Evolutionary conservation across 2,329 filamentous ascomycete genomes (phyloP).

Genomic region (Chalara sp.): DNA sequence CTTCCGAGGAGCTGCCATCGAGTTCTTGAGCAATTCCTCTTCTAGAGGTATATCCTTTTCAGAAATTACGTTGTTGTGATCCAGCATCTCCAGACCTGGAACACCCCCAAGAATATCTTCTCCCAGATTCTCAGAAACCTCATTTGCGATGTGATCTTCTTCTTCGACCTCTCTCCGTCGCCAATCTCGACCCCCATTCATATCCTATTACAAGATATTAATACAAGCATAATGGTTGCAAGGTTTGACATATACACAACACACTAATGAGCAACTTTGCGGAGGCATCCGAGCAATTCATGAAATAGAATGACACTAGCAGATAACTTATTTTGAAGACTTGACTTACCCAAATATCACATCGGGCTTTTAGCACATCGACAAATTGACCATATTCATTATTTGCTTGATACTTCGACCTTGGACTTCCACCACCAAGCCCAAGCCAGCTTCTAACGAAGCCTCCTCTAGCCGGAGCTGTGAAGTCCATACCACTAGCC

Average conservation of each 20-base stretch:
- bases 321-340: too few relatives aligned
- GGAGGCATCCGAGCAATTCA: too few relatives aligned
- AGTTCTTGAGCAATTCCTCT: too few relatives aligned
- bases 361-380: constrained; percentile 68
- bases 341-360: constrained; percentile 48
- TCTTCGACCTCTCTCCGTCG: constrained; percentile 46
- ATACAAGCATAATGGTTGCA: too few relatives aligned
- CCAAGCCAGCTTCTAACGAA: constrained; percentile 44
- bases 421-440: constrained; percentile 27
- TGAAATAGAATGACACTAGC: too few relatives aligned
- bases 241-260: too few relatives aligned
- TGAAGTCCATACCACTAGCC: constrained; percentile 64
- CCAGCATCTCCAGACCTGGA: constrained; percentile 5
- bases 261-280: too few relatives aligned
- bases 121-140: constrained; percentile 27
- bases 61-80: too few relatives aligned
- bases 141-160: constrained; percentile 19
- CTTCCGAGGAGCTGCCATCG: not conserved
- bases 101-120: constrained; percentile 22
- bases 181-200: constrained; percentile 70
- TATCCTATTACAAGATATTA: constrained; percentile 51
- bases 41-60: too few relatives aligned
- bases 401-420: constrained; percentile 41
- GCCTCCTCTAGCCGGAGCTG: constrained; percentile 42
- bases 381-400: constrained; percentile 73